Conservation (phyloP, 345 rosid species). For the sweet orange (Citrus sinensis) region DVS_A1.0 CM039162.1:555001-555500, state of each 20-base stretch:
- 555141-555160: conserved; percentile 38
- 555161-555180: conserved; percentile 70
- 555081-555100: conserved; percentile 44
- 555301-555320: neutral
- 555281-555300: neutral
- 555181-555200: conserved; percentile 63
- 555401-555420: neutral
- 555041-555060: too few species aligned
- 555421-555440: neutral
- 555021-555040: too few species aligned
- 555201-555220: conserved; percentile 39
- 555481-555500: neutral
- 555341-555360: neutral
- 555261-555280: neutral
- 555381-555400: neutral
- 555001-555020: too few species aligned
- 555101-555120: conserved; percentile 64
- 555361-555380: neutral
- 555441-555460: neutral
- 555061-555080: conserved; percentile 14
- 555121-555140: conserved; percentile 65
- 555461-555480: neutral
- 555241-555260: neutral
- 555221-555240: neutral
- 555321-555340: neutral